Conservation (phyloP, 768 basidiomycete genomes). For the Amylocystis lapponica region DNA sequence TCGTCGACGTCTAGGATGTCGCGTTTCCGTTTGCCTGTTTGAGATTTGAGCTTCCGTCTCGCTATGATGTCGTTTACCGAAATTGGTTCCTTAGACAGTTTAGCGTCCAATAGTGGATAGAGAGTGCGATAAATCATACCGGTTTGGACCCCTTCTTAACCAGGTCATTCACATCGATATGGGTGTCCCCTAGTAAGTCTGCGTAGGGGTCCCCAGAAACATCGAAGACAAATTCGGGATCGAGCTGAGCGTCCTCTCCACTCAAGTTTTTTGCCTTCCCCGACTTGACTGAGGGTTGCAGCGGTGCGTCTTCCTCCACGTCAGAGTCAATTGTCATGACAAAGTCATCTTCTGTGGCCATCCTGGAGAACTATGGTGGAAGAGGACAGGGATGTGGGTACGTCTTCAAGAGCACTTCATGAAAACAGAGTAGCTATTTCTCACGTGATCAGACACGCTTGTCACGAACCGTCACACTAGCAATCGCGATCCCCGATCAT, state of each 20-base stretch:
- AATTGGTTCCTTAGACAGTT: slow-evolving; percentile 55
- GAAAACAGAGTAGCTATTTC: too few species aligned
- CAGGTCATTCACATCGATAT: slow-evolving; percentile 43
- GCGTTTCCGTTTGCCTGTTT: slow-evolving; percentile 59
- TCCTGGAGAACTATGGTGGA: too few species aligned
- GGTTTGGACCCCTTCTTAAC: slow-evolving; percentile 60
- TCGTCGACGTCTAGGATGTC: slow-evolving; percentile 29
- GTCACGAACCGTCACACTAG: too few species aligned
- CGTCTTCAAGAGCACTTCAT: too few species aligned
- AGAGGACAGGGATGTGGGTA: too few species aligned
- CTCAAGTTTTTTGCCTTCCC: slow-evolving; percentile 20
- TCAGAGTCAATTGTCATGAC: slow-evolving; percentile 85
- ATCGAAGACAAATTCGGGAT: slow-evolving; percentile 85
- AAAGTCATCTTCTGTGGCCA: slow-evolving; percentile 53
- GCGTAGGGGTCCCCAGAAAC: slow-evolving; percentile 62
- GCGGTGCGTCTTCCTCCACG: slow-evolving; percentile 44
- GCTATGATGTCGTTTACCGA: slow-evolving; percentile 92
- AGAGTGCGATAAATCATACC: slow-evolving; percentile 35
- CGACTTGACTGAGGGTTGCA: slow-evolving; percentile 5
- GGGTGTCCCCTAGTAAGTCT: slow-evolving; percentile 42
- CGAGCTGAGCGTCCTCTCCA: slow-evolving; percentile 55
- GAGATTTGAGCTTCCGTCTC: slow-evolving; percentile 43
- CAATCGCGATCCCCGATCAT: too few species aligned
- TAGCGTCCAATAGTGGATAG: slow-evolving; percentile 3
- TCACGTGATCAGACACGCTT: too few species aligned